Conservation (phyloP, 805 yeast genomes). For the Nakazawaea anatomiae region DNA sequence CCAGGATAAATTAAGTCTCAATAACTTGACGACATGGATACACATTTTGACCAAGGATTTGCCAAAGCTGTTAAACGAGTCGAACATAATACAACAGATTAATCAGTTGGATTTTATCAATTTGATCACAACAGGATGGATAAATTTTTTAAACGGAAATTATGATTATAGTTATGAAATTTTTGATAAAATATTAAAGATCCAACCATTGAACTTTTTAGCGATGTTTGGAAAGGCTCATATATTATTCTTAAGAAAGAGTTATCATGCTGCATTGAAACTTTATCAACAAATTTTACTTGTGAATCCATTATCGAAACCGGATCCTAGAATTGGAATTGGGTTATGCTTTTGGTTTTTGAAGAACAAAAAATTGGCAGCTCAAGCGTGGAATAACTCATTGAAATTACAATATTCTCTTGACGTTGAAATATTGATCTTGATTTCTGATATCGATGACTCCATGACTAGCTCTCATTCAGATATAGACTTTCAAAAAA, state of each 20-base stretch:
- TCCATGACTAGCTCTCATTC: constrained; percentile 51
- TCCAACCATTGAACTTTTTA: constrained; percentile 56
- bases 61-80: constrained; percentile 18
- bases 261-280: constrained; percentile 68
- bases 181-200: constrained; percentile 54
- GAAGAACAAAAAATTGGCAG: constrained; percentile 72
- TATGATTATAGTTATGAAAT: constrained; percentile 67
- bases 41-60: constrained; percentile 30
- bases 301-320: constrained; percentile 69
- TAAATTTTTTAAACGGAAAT: constrained; percentile 50
- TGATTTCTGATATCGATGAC: constrained; percentile 62
- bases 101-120: constrained; percentile 54
- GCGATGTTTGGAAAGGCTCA: constrained; percentile 86
- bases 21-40: constrained; percentile 70
- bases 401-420: constrained; percentile 54
- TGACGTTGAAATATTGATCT: constrained; percentile 59
- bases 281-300: constrained; percentile 78
- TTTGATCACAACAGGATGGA: constrained; percentile 62
- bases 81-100: constrained; percentile 28
- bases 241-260: constrained; percentile 62
- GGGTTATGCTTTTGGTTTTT: constrained; percentile 93
- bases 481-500: constrained; percentile 54
- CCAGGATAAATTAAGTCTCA: constrained; percentile 45
- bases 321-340: constrained; percentile 92
- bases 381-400: constrained; percentile 77